Evolutionary conservation across 495 filamentous ascomycete species (phyloP), one percentile per base, ranked within the genome.

Genomic region (Filosporella fistucella): DNA sequence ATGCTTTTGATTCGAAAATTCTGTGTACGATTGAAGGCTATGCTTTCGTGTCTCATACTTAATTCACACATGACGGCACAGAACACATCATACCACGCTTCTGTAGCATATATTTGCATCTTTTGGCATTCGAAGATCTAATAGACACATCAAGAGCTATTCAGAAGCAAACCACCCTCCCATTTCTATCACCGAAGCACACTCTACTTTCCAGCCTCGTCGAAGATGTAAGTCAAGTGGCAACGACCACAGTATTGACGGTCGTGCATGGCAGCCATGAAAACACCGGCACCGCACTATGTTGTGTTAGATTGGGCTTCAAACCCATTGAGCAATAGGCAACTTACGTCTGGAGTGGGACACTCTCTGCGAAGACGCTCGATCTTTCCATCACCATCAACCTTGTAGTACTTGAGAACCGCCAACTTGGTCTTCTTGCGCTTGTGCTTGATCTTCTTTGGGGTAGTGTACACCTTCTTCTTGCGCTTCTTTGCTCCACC

Each of bases 361-460:
- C 93, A 98, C 80, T 98, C 93, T 70, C 93, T 80, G 65, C 93
- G 82, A 43, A 98, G 85, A 72, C 94, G 94, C 88, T 98, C 93
- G 63, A 98, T 97, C 86, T 97, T 98, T 70, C 93, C 93, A 69
- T 98, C 93, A 62, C 84, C 85, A 68, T 97, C 94, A 59, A 98
- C 93, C 84, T 98, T 98, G 87, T 97, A 98, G 88, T 96, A 98
- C 85, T 98, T 98, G 65, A 98, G 90, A 61, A 98, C 89, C 58
- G 93, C 94, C 63, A 98, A 80, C 84, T 98, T 98, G 80, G 86
- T 95, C 90, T 83, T 83, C 86, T 96, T 97, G 77, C 90, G 84
- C 88, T 97, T 98, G 79, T 98, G 93, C 91, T 98, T 98, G 86
- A 98, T 98, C 87, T 98, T 98, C 91, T 98, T 98, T 67, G 93